phyloP scores from a whole-genome alignment of 2,329 filamentous ascomycete genomes.

The Cryphonectria parasitica region DNA sequence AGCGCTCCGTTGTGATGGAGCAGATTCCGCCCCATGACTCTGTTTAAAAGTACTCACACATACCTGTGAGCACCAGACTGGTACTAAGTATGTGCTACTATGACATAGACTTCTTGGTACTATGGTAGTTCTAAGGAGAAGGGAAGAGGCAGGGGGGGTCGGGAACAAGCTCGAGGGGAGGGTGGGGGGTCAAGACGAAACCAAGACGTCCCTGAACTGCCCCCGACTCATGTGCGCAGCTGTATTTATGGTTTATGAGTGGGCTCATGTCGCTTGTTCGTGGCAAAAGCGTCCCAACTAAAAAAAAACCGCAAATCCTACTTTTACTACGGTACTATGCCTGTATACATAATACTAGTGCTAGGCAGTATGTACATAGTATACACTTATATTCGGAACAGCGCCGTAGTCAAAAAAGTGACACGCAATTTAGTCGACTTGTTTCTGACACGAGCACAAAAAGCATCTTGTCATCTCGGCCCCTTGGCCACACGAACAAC shows the following conservation, averaged over 20 bases:
- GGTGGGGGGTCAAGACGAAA: background rate
- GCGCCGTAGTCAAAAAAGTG: background rate
- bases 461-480: slow-evolving; percentile 6
- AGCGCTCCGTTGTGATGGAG: slow-evolving; percentile 9
- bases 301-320: background rate
- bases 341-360: background rate
- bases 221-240: slow-evolving; percentile 12
- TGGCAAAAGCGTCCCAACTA: slow-evolving; percentile 13
- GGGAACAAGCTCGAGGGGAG: background rate
- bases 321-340: background rate
- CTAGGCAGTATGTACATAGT: background rate
- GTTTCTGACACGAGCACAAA: slow-evolving; percentile 12
- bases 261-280: slow-evolving; percentile 13
- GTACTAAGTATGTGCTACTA: background rate
- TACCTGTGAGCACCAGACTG: slow-evolving; percentile 14
- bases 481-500: slow-evolving; percentile 1
- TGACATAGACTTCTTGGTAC: background rate
- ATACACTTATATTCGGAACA: background rate
- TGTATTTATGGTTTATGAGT: background rate
- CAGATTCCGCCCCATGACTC: slow-evolving; percentile 5
- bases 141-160: background rate
- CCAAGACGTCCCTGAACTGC: background rate
- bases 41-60: background rate
- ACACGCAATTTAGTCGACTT: background rate
- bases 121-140: slow-evolving; percentile 12